A percentile compares a stretch with the other conserved stretches of the same genome.
Conservation (phyloP, 345 rosid genomes). For the Citrus sinensis region DVS_A1.0 CM039169.1:30548501-30549000, state of each 20-base stretch:
- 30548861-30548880: slow-evolving; percentile 31
- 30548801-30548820: not conserved
- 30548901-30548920: slow-evolving; percentile 33
- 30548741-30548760: slow-evolving; percentile 21
- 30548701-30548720: not conserved
- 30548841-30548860: not conserved
- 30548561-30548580: too few species aligned
- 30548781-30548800: not conserved
- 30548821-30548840: not conserved
- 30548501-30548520: too few species aligned
- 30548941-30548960: slow-evolving; percentile 1
- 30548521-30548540: too few species aligned
- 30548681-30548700: too few species aligned
- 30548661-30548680: too few species aligned
- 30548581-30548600: too few species aligned
- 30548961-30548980: too few species aligned
- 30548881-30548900: slow-evolving; percentile 25
- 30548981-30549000: too few species aligned
- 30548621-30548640: too few species aligned
- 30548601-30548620: too few species aligned
- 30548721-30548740: slow-evolving; percentile 23
- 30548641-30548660: too few species aligned
- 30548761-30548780: not conserved
- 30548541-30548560: too few species aligned
- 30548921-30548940: slow-evolving; percentile 29